Percentiles rank a stretch among this genome's conserved stretches.
These are phyloP conservation scores for Byssothecium circinans DNA, from an alignment of 2,329 filamentous ascomycete genomes.

Conservation along the genomic window DNA sequence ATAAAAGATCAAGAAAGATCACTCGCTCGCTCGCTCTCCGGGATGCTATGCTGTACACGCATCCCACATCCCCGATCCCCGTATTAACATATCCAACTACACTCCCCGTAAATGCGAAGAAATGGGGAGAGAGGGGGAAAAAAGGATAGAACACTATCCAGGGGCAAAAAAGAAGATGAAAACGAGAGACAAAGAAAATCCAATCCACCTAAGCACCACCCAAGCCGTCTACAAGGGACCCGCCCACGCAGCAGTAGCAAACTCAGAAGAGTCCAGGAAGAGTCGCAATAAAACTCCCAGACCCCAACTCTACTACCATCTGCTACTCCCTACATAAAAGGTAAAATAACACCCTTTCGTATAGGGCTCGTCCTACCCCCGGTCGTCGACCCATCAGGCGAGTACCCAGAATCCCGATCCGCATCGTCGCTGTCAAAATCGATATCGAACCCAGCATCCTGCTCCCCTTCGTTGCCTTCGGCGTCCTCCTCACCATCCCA, in stretches of 20 bases:
- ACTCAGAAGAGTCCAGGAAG: constrained; percentile 14
- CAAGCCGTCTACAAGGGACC: constrained; percentile 24
- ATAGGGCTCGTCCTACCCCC: constrained; percentile 39
- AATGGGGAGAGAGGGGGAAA: constrained; percentile 3
- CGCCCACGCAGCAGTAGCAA: constrained; percentile 28
- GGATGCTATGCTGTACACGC: too few relatives aligned
- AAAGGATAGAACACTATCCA: background rate
- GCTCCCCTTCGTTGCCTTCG: constrained; percentile 51
- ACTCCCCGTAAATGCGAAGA: background rate
- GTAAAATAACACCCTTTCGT: constrained; percentile 38
- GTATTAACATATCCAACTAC: background rate
- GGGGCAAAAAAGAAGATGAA: background rate
- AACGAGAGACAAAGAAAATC: constrained; percentile 3
- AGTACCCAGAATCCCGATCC: constrained; percentile 47
- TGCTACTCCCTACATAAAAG: constrained; percentile 26
- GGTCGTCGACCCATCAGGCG: constrained; percentile 40
- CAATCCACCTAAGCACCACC: constrained; percentile 18
- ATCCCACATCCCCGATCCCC: too few relatives aligned
- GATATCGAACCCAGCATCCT: constrained; percentile 81
- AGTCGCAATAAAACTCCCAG: constrained; percentile 1
- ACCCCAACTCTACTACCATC: background rate
- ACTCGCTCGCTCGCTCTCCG: too few relatives aligned
- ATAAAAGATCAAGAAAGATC: background rate
- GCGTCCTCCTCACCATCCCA: constrained; percentile 58
- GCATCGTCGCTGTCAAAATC: constrained; percentile 77